These are phyloP conservation scores for Leucocoprinus leucothites DNA, from an alignment of 768 basidiomycete genomes.

Conservation along the genomic window DNA sequence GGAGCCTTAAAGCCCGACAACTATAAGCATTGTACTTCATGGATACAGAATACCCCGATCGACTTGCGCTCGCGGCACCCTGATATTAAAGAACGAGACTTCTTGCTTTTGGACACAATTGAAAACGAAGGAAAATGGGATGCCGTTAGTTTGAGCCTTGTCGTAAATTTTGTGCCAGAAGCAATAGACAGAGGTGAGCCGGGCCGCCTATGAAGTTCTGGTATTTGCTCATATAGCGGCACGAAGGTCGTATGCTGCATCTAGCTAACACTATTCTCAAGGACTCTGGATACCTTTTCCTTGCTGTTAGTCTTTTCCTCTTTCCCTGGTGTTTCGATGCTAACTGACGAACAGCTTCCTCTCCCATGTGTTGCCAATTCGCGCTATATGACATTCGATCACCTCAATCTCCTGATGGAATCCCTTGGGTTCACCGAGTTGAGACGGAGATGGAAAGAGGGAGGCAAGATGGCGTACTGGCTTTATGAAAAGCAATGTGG, in stretches of 20 bases:
- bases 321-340: neutral
- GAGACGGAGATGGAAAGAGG: constrained; percentile 56
- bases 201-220: neutral
- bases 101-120: constrained; percentile 56
- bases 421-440: constrained; percentile 62
- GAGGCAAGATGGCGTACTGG: constrained; percentile 89
- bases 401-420: constrained; percentile 55
- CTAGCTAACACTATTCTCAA: constrained; percentile 56
- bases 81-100: constrained; percentile 81
- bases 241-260: constrained; percentile 66
- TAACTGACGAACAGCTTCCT: constrained; percentile 57
- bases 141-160: constrained; percentile 80
- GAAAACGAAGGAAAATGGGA: constrained; percentile 65
- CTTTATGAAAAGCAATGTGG: constrained; percentile 53
- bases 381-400: constrained; percentile 67
- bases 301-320: constrained; percentile 48
- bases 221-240: neutral
- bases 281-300: constrained; percentile 58
- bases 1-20: constrained; percentile 87
- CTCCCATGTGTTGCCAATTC: constrained; percentile 85
- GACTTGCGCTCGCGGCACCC: constrained; percentile 86
- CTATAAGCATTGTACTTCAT: constrained; percentile 58
- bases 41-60: constrained; percentile 76
- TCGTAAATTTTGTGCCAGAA: constrained; percentile 85
- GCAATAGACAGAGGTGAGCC: constrained; percentile 67